These are phyloP conservation scores for Yamadazyma trypodendri DNA, from an alignment of 1,139 yeast species.

Conservation along the genomic window DNA sequence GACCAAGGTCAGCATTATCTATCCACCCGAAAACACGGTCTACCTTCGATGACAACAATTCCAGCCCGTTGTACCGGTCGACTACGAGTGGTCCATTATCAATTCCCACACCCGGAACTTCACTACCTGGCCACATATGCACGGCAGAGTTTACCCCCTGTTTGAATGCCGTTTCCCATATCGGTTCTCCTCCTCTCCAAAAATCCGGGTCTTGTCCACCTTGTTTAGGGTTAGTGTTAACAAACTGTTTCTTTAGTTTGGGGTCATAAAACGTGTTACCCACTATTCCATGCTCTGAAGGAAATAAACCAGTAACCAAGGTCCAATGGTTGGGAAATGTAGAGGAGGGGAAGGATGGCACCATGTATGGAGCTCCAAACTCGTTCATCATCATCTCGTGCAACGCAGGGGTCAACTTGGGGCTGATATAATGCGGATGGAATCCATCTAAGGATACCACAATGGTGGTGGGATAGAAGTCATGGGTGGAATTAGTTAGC, in stretches of 20 bases:
- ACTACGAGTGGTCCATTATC: conserved; percentile 50
- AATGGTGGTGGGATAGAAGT: conserved; percentile 74
- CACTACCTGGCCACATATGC: conserved; percentile 98
- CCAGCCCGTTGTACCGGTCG: conserved; percentile 66
- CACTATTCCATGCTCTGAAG: conserved; percentile 83
- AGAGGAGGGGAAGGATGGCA: conserved; percentile 83
- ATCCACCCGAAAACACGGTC: conserved; percentile 64
- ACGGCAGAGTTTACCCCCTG: conserved; percentile 70
- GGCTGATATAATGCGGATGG: conserved; percentile 84
- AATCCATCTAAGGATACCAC: conserved; percentile 82
- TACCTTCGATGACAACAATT: conserved; percentile 55
- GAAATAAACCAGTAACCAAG: conserved; percentile 78
- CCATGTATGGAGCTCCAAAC: conserved; percentile 79
- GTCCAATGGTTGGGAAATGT: conserved; percentile 95
- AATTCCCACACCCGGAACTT: conserved; percentile 53
- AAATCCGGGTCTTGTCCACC: conserved; percentile 62
- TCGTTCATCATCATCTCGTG: conserved; percentile 54
- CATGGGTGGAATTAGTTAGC: conserved; percentile 66
- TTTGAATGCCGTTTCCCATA: conserved; percentile 76
- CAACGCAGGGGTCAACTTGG: conserved; percentile 66
- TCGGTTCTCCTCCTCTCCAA: conserved; percentile 86
- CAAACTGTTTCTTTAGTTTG: conserved; percentile 50
- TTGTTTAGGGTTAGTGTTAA: conserved; percentile 56
- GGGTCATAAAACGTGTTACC: conserved; percentile 83
- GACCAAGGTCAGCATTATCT: conserved; percentile 46